Conservation (phyloP, 192 early-diverging fungal genomes). For the Coemansia pectinata region DNA sequence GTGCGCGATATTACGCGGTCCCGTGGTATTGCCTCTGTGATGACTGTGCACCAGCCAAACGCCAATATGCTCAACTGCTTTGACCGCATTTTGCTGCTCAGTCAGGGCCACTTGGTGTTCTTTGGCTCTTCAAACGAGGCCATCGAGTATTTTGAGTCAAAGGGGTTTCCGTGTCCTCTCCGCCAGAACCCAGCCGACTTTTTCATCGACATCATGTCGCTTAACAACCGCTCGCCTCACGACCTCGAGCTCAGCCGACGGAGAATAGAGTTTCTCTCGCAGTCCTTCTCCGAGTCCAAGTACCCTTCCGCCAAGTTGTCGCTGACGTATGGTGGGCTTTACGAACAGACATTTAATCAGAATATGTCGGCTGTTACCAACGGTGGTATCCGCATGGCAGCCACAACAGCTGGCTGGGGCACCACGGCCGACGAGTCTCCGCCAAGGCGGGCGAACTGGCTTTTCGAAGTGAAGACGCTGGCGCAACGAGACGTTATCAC, state of each 20-base stretch:
- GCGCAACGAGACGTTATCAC: slow-evolving; percentile 48
- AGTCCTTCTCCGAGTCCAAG: slow-evolving; percentile 23
- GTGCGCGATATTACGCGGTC: slow-evolving; percentile 74
- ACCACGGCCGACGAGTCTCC: slow-evolving; percentile 20
- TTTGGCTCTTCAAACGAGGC: slow-evolving; percentile 70
- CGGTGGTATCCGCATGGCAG: slow-evolving; percentile 12
- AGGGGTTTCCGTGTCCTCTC: slow-evolving; percentile 81
- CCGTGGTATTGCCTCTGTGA: slow-evolving; percentile 80
- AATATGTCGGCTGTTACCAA: slow-evolving; percentile 5
- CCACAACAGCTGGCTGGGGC: slow-evolving; percentile 16
- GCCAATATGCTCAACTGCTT: slow-evolving; percentile 90
- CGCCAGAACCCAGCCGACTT: slow-evolving; percentile 93
- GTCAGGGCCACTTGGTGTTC: slow-evolving; percentile 79
- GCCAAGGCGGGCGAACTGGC: slow-evolving; percentile 37
- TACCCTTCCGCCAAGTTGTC: slow-evolving; percentile 42
- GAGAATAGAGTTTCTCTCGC: slow-evolving; percentile 39
- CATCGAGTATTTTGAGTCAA: slow-evolving; percentile 69
- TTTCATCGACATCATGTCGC: slow-evolving; percentile 56
- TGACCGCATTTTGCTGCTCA: slow-evolving; percentile 84
- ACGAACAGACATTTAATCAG: slow-evolving; percentile 34
- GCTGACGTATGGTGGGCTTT: slow-evolving; percentile 45
- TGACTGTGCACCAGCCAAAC: slow-evolving; percentile 95
- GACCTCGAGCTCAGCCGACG: slow-evolving; percentile 38
- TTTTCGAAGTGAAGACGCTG: slow-evolving; percentile 42
- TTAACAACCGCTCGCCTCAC: slow-evolving; percentile 53